Evolutionary conservation across 2,329 filamentous ascomycete species (phyloP), one percentile per base, ranked within the genome.

Genomic region (Microsporum canis): DNA sequence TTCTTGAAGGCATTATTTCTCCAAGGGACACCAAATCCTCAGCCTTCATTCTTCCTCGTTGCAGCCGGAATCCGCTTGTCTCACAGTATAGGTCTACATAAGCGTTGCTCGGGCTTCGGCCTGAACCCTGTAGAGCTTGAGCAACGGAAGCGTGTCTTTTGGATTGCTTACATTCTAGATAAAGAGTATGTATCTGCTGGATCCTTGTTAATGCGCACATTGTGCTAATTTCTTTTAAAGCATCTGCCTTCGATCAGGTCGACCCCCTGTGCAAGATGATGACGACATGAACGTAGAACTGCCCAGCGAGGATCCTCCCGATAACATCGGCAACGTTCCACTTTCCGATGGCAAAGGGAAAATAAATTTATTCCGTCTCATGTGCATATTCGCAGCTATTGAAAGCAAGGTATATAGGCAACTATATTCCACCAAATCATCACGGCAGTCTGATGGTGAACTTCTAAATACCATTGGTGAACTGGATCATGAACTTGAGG

Each of bases 281-380:
- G 86, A 89, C 67, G 87, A 89, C 66, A 95, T 97, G 89, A 97
- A 96, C 68, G 91, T 97, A 12, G 92, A 97, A 53, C 80, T 99
- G 49, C 94, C 94, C 0, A 92, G 91, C 66, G 89, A 91, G 63
- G 87, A 96, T 63, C 94, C 94, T 0, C 83, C 83, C 2, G 94
- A 99, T 71, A 94, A 95, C 65, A 90, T 96, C 64, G 94, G 94
- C 63, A 96, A 96, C 70, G 95, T 99, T 47, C 90, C 91, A 3
- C 78, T 97, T 43, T 86, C 88, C 3, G 89, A 95, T 67, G 90
- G 91, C 27, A 92, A 90, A 72, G 86, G 88, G 61, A 96, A 95
- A 71, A 88, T 96, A 80, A 99, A 99, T 70, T 79, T 99, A 10
- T 99, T 99, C 79, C 83, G 91, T 36, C 82, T 91, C 43, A 91